Evolutionary conservation across 768 basidiomycete species (phyloP).

Genomic region (Panus rudis): DNA sequence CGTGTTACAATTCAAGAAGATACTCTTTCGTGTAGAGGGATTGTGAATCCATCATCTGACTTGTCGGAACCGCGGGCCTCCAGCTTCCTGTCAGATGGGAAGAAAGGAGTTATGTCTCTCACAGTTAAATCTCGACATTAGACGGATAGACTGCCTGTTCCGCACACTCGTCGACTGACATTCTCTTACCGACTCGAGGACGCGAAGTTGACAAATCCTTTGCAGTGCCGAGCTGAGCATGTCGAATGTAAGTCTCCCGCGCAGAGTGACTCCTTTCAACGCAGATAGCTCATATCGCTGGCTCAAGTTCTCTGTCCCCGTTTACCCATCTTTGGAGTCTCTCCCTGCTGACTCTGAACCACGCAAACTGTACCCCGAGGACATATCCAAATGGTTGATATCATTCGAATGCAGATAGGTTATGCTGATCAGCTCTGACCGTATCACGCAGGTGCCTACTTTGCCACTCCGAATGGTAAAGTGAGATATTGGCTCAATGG

Average conservation of each 20-base stretch:
- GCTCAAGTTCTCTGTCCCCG: slow-evolving; percentile 16
- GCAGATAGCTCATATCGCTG: background rate
- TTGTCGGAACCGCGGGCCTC: too few relatives aligned
- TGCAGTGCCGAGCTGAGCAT: background rate
- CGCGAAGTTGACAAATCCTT: background rate
- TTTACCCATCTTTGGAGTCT: slow-evolving; percentile 20
- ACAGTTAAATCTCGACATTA: too few relatives aligned
- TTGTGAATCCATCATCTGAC: too few relatives aligned
- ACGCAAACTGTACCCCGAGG: slow-evolving; percentile 23
- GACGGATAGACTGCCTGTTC: background rate
- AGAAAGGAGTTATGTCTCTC: too few relatives aligned
- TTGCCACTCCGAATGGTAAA: slow-evolving; percentile 53
- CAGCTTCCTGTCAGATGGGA: too few relatives aligned
- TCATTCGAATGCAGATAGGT: background rate
- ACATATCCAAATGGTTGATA: slow-evolving; percentile 23
- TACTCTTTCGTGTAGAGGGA: too few relatives aligned
- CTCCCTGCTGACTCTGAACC: slow-evolving; percentile 13
- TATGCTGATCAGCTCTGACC: background rate
- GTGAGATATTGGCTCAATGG: slow-evolving; percentile 69
- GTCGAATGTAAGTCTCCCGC: background rate
- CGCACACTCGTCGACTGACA: background rate
- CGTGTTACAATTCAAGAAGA: too few relatives aligned
- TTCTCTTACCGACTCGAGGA: background rate
- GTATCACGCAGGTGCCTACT: slow-evolving; percentile 52
- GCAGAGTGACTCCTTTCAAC: too few relatives aligned